Base-by-base conservation (phyloP, 2,329 filamentous ascomycete species). In the Aspergillus sp. region DNA sequence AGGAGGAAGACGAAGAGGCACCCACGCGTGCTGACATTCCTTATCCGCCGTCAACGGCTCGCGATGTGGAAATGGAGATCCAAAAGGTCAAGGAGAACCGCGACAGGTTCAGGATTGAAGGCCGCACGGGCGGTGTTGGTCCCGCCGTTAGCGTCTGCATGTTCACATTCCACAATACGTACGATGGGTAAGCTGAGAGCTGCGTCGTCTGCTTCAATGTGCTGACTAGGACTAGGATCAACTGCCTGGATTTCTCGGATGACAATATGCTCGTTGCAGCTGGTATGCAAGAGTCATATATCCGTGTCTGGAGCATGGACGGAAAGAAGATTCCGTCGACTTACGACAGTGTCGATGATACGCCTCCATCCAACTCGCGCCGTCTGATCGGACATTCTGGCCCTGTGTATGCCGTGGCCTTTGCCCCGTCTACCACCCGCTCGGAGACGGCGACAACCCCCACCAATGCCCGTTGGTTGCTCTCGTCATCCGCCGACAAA, bases 91-190 rank as follows among this genome's bases (percentile, higher is more conserved):
- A 90, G 59, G 94, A 99, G 71, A 90, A 95, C 65, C 85, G 94
- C 19, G 93, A 97, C 65, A 83, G 93, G 16, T 95, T 96, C 70
- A 88, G 85, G 66, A 93, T 97, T 52, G 89, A 95, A 54, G 84
- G 86, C 17, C 84, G 88, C 32, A 93, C 89, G 11, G 89, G 90
- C 14, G 93, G 92, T 8, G 82, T 92, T 47, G 90, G 92, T 13
- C 84, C 90, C 50, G 86, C 86, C 22, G 80, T 96, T 54, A 95
- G 91, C 64, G 87, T 95, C 20, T 94, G 90, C 77, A 97, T 97
- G 89, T 96, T 95, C 69, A 99, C 94, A 0, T 96, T 97, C 66
- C 94, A 99, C 77, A 99, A 99, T 71, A 95, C 90, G 0, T 86
- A 91, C 57, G 91, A 95, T 71, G 88, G 85, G 90, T 92, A 75